Evolutionary conservation across 306 rosid species (phyloP), one percentile per base, ranked within the genome.

Genomic region (Astragalus membranaceus): DNA sequence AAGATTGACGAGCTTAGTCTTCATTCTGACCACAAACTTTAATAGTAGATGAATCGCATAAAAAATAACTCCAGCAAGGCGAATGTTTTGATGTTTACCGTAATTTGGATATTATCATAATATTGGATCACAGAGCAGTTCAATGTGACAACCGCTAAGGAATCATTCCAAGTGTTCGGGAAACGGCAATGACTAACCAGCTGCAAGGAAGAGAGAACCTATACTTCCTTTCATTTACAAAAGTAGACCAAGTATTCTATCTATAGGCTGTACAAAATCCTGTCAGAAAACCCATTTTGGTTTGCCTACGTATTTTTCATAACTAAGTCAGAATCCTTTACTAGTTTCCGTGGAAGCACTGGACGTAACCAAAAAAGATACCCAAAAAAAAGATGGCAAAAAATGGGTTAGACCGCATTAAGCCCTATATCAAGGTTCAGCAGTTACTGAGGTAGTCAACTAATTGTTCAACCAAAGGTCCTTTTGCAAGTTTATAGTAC

Each of bases 241-340:
- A 64, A 51, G n/a, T 57, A 48, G 68, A 26, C 53, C 70, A 66
- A 62, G 71, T 77, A 63, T 69, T 56, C 50, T 50, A 58, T 77
- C 82, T 78, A 60, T 79, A 60, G 44, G 60, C 73, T 79, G 79
- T 79, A 79, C 75, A 75, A 60, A 69, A 77, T 69, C 71, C 67
- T 72, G n/a, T 69, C 62, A 56, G 43, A 20, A 54, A 70, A 61
- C 12, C 75, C 82, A 67, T 46, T 78, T 62, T 50, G 42, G 72
- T 63, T 69, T 66, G 60, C 65, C 79, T 57, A 56, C 5, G 62
- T 69, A 56, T 60, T 16, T n/a, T 70, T 63, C 76, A 81, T 51
- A 48, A 58, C 75, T 64, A 79, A 32, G 74, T 65, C 69, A 58
- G 76, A 51, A 53, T 71, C 59, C 70, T 70, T 35, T 67, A 59